Evolutionary conservation across 495 filamentous ascomycete species (phyloP).

Genomic region (Aspergillus diversus): DNA sequence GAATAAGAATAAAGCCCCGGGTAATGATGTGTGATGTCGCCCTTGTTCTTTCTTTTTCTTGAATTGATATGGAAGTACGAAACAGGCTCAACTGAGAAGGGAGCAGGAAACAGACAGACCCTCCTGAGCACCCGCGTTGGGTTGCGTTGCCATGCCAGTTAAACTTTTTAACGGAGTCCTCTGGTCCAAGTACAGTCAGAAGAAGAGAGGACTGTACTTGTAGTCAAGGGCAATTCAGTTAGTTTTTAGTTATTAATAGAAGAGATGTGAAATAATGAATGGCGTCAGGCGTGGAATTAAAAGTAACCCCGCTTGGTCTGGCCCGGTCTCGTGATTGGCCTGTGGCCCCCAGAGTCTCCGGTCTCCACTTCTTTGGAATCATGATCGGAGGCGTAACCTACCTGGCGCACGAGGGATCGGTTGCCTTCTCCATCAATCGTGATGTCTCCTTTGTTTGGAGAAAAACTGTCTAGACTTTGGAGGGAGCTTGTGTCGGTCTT

Average conservation of each 20-base stretch:
- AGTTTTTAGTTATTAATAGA: constrained; percentile 19
- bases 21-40: neutral
- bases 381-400: neutral
- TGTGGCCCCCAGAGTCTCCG: constrained; percentile 1
- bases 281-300: constrained; percentile 29
- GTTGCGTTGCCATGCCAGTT: neutral
- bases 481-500: too few relatives aligned
- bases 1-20: neutral
- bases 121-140: neutral
- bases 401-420: neutral
- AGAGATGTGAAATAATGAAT: constrained; percentile 26
- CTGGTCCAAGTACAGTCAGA: constrained; percentile 11
- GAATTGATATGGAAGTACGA: neutral
- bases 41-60: neutral
- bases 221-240: too few relatives aligned
- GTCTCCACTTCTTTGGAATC: neutral
- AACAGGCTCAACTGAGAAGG: constrained; percentile 1
- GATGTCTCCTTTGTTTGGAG: too few relatives aligned
- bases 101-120: constrained; percentile 3
- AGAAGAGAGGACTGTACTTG: neutral
- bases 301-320: constrained; percentile 20
- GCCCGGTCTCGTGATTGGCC: constrained; percentile 20
- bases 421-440: neutral
- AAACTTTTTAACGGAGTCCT: neutral
- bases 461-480: too few relatives aligned